A percentile compares a stretch with the other conserved stretches of the same genome.
These are phyloP conservation scores for Gracilaria gracilis DNA, from an alignment of 23 red algal genomes.

Conservation along the genomic window DNA sequence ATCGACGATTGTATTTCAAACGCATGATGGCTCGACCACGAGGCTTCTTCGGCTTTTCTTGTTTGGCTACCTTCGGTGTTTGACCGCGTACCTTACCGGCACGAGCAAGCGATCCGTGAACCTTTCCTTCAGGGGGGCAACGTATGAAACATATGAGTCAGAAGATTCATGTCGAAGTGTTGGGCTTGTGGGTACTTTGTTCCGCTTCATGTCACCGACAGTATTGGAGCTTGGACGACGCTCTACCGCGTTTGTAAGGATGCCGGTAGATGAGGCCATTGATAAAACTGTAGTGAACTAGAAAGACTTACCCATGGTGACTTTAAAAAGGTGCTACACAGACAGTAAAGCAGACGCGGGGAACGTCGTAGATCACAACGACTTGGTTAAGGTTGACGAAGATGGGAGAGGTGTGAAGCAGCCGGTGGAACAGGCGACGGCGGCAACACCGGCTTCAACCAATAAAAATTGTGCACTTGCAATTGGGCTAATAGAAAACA, in stretches of 20 bases:
- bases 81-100: slow-evolving; percentile 98
- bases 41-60: slow-evolving; percentile 97
- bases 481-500: too few relatives aligned
- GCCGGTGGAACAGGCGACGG: neutral
- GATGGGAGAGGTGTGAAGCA: neutral
- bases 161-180: neutral
- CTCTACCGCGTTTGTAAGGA: neutral
- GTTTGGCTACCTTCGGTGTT: slow-evolving; percentile 94
- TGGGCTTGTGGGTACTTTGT: too few relatives aligned
- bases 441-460: neutral
- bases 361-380: too few relatives aligned
- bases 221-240: too few relatives aligned
- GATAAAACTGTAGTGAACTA: neutral
- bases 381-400: too few relatives aligned
- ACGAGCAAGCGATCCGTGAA: slow-evolving; percentile 99
- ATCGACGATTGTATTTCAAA: slow-evolving; percentile 92
- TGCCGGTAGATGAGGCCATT: neutral
- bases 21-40: slow-evolving; percentile 90
- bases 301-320: neutral
- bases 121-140: slow-evolving; percentile 80
- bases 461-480: neutral
- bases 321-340: neutral
- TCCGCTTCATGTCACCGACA: too few relatives aligned
- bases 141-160: neutral
- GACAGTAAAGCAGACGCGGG: neutral